Conservation (phyloP, 2,329 filamentous ascomycete genomes). For the Cordyceps militaris region DNA sequence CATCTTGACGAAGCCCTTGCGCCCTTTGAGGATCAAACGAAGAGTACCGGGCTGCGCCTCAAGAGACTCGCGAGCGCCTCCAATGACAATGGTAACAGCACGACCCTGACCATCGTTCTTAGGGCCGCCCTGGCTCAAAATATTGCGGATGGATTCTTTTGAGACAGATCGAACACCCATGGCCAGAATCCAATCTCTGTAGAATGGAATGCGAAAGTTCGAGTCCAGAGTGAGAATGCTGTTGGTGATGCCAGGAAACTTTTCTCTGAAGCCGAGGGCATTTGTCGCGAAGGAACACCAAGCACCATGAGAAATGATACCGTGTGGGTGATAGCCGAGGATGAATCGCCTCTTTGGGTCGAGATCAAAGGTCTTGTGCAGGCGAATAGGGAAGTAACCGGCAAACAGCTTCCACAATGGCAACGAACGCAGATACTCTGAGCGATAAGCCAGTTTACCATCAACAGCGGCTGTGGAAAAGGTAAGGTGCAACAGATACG, state of each 20-base stretch:
- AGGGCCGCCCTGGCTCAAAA: slow-evolving; percentile 69
- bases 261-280: slow-evolving; percentile 73
- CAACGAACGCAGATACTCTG: slow-evolving; percentile 63
- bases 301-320: slow-evolving; percentile 95
- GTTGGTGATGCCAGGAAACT: slow-evolving; percentile 94
- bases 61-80: slow-evolving; percentile 85
- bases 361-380: slow-evolving; percentile 79
- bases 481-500: slow-evolving; percentile 78
- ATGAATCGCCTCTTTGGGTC: slow-evolving; percentile 85
- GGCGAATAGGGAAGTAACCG: slow-evolving; percentile 80
- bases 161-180: slow-evolving; percentile 86
- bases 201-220: slow-evolving; percentile 90
- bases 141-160: slow-evolving; percentile 51
- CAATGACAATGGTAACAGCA: slow-evolving; percentile 93
- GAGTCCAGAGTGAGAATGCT: slow-evolving; percentile 88
- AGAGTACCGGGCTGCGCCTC: slow-evolving; percentile 75
- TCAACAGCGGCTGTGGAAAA: slow-evolving; percentile 72
- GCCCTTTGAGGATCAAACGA: slow-evolving; percentile 69
- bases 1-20: slow-evolving; percentile 91
- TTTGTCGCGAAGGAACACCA: slow-evolving; percentile 89
- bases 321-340: slow-evolving; percentile 94
- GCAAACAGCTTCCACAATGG: slow-evolving; percentile 84
- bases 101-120: slow-evolving; percentile 82
- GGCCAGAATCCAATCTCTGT: slow-evolving; percentile 86
- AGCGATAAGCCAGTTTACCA: slow-evolving; percentile 68